Evolutionary conservation across 331 rosid genomes (phyloP).

Genomic region (Malus hybrid): DNA sequence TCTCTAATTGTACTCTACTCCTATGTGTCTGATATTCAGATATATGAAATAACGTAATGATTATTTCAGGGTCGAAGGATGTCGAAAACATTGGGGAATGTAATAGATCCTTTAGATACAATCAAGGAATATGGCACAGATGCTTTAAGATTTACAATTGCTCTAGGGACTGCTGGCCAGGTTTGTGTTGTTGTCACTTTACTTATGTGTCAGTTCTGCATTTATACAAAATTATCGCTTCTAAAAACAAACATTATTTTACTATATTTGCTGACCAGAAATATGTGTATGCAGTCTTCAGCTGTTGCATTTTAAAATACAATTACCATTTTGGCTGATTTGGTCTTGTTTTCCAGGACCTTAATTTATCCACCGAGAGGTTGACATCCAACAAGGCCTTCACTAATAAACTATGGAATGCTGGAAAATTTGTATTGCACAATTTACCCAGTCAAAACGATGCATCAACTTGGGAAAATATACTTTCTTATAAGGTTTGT

Average conservation of each 20-base stretch:
- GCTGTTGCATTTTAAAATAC: slow-evolving; percentile 9
- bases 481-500: slow-evolving; percentile 17
- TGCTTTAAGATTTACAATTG: slow-evolving; percentile 87
- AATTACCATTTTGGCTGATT: neutral
- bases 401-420: slow-evolving; percentile 97
- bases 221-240: neutral
- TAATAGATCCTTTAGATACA: slow-evolving; percentile 82
- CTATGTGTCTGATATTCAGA: neutral
- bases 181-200: slow-evolving; percentile 34
- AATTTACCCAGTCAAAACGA: slow-evolving; percentile 69
- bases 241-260: neutral
- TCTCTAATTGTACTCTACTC: neutral
- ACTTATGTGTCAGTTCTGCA: neutral
- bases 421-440: slow-evolving; percentile 85
- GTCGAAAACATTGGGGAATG: slow-evolving; percentile 94
- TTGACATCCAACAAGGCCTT: slow-evolving; percentile 85
- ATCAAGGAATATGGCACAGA: slow-evolving; percentile 90
- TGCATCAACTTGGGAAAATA: slow-evolving; percentile 49
- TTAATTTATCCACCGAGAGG: slow-evolving; percentile 82
- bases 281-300: neutral
- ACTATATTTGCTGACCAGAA: neutral
- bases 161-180: slow-evolving; percentile 99
- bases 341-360: slow-evolving; percentile 50
- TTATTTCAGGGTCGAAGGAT: slow-evolving; percentile 82
- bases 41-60: neutral